These are phyloP conservation scores for Cupressus sempervirens DNA, from an alignment of 75 land plant species.

Conservation along the genomic window DNA sequence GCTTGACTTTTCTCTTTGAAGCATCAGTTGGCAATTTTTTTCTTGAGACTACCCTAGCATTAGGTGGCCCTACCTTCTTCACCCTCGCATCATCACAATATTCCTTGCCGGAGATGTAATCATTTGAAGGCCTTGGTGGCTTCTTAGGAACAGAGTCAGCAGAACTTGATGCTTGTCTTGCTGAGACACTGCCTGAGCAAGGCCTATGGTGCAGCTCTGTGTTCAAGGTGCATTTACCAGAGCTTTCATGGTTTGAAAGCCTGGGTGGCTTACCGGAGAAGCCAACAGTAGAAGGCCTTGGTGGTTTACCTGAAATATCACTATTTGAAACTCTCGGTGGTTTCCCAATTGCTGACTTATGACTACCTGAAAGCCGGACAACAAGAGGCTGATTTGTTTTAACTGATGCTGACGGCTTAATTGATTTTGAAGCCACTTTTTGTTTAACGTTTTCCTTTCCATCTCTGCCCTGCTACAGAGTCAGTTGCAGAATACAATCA, in stretches of 20 bases:
- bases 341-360: not conserved
- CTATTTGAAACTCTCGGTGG: not conserved
- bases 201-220: not conserved
- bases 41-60: not conserved
- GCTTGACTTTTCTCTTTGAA: not conserved
- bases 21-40: not conserved
- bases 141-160: not conserved
- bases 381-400: not conserved
- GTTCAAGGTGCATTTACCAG: not conserved
- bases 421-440: constrained; percentile 2
- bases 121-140: constrained; percentile 5
- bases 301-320: not conserved
- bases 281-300: not conserved
- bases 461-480: not conserved
- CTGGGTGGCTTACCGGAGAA: not conserved
- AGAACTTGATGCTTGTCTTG: not conserved
- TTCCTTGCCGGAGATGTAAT: not conserved
- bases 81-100: not conserved
- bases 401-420: not conserved
- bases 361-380: not conserved
- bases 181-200: not conserved
- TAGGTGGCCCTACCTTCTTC: not conserved
- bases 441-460: not conserved
- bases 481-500: not conserved
- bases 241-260: not conserved